Evolutionary conservation across 164 flowering plant genomes (phyloP).

Genomic region (Paratinospora sagittata): DNA sequence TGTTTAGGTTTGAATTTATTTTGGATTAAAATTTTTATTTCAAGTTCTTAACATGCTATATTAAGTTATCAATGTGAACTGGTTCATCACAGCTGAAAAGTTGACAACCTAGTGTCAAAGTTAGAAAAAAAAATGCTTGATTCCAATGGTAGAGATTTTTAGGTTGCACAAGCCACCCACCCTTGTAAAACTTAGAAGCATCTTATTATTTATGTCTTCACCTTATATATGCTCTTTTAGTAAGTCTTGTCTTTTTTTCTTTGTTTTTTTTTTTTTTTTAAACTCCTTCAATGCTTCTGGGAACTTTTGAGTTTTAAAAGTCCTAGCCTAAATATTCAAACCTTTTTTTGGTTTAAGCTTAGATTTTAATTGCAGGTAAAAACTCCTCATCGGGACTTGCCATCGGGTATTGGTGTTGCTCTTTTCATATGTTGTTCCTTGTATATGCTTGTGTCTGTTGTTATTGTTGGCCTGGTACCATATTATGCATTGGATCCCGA

Average conservation of each 20-base stretch:
- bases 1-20: not conserved
- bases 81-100: not conserved
- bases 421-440: conserved; percentile 69
- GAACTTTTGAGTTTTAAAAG: not conserved
- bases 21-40: too few relatives aligned
- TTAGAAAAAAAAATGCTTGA: not conserved
- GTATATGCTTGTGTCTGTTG: conserved; percentile 90
- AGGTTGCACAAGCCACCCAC: not conserved
- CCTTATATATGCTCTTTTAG: not conserved
- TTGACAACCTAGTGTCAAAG: not conserved
- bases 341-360: conserved; percentile 7
- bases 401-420: conserved; percentile 77
- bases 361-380: conserved; percentile 52
- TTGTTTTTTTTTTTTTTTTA: not conserved
- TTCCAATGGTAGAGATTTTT: too few relatives aligned
- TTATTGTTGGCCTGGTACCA: conserved; percentile 91
- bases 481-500: conserved; percentile 92
- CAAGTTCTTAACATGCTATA: not conserved
- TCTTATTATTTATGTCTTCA: not conserved
- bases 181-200: not conserved
- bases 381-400: conserved; percentile 90
- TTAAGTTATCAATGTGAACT: too few relatives aligned
- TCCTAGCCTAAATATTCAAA: conserved; percentile 2
- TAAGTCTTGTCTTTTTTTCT: too few relatives aligned
- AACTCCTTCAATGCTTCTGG: not conserved